Percentiles rank a stretch among this genome's conserved stretches.
phyloP scores from a whole-genome alignment of 139 green algal species.

The Haematococcus sp. region DNA sequence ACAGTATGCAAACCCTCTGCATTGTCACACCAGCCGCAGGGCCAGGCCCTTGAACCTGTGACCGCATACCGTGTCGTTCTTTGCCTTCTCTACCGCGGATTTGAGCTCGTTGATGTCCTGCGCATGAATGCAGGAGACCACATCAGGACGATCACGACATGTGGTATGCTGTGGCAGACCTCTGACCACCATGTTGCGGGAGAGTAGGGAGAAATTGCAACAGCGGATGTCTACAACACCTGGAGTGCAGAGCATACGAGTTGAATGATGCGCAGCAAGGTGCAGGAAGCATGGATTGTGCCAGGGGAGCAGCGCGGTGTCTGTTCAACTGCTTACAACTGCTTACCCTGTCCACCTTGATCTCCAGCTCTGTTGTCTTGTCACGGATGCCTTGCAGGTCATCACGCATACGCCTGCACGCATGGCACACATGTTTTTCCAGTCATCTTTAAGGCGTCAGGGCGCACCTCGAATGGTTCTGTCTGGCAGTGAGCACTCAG shows the following conservation, averaged over 20 bases:
- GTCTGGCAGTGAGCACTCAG: neutral
- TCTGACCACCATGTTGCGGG: no score
- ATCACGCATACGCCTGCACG: conserved; percentile 78
- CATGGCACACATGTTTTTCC: neutral
- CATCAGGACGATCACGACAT: no score
- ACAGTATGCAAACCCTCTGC: no score
- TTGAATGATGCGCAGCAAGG: no score
- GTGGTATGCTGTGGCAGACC: no score
- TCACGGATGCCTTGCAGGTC: conserved; percentile 81
- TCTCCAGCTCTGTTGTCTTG: conserved; percentile 82
- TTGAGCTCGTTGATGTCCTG: conserved; percentile 84
- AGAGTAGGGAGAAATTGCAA: no score
- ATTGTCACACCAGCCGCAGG: no score
- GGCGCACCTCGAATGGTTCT: neutral
- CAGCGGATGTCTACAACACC: no score
- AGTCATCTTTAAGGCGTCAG: neutral
- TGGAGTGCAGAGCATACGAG: no score
- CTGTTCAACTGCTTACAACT: neutral
- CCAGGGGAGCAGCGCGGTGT: no score
- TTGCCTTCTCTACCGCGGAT: conserved; percentile 81
- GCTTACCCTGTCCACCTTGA: conserved; percentile 67
- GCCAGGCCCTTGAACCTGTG: neutral
- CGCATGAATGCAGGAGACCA: neutral
- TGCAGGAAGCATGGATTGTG: no score
- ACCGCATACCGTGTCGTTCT: conserved; percentile 74